Evolutionary conservation across 1,284 basidiomycete species (phyloP).

Genomic region (Microbotryum intermedium): DNA sequence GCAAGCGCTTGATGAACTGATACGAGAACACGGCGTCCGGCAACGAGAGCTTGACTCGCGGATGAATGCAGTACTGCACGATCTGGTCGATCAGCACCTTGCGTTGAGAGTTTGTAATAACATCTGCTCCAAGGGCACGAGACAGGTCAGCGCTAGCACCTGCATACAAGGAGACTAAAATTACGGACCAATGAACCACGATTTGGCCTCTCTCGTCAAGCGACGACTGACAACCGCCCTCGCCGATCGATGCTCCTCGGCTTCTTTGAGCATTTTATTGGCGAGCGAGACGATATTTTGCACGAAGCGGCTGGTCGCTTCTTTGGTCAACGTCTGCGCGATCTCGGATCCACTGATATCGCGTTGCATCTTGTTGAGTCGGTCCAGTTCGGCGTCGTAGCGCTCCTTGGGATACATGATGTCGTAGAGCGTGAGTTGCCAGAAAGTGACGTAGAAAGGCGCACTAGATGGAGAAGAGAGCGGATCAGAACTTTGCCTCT

Average conservation of each 20-base stretch:
- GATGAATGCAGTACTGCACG: slow-evolving; percentile 85
- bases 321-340: too few species aligned
- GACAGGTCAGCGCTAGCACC: background rate
- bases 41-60: slow-evolving; percentile 81
- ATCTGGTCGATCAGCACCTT: slow-evolving; percentile 53
- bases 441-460: slow-evolving; percentile 86
- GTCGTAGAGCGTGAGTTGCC: slow-evolving; percentile 86
- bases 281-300: slow-evolving; percentile 31
- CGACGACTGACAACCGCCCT: slow-evolving; percentile 3
- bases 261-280: slow-evolving; percentile 33
- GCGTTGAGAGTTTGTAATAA: slow-evolving; percentile 32
- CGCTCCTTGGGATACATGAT: slow-evolving; percentile 53
- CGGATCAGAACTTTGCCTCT: background rate
- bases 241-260: slow-evolving; percentile 31
- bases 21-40: slow-evolving; percentile 94
- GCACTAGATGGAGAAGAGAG: slow-evolving; percentile 48
- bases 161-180: background rate
- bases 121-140: background rate
- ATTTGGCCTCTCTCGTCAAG: slow-evolving; percentile 55
- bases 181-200: slow-evolving; percentile 59
- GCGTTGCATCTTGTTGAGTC: slow-evolving; percentile 37
- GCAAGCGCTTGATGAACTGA: slow-evolving; percentile 78
- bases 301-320: slow-evolving; percentile 9
- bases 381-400: slow-evolving; percentile 41
- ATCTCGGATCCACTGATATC: slow-evolving; percentile 1